phyloP scores from a whole-genome alignment of 2,329 filamentous ascomycete genomes.

The Phaeosphaeriaceae sp. region DNA sequence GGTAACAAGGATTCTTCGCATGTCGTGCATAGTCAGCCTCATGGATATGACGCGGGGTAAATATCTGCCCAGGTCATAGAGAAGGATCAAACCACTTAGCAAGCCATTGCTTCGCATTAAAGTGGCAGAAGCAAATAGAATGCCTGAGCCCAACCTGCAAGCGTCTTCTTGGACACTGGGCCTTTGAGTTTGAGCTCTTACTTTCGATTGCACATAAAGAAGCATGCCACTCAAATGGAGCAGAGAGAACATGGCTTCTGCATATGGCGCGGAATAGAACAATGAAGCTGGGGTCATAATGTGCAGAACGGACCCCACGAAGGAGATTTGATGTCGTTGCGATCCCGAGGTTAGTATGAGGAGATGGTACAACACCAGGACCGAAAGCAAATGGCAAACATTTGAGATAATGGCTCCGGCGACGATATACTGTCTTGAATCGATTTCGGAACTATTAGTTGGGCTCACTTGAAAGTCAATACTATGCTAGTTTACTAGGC shows the following conservation, averaged over 20 bases:
- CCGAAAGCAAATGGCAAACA: slow-evolving; percentile 76
- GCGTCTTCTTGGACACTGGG: slow-evolving; percentile 43
- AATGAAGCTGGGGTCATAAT: slow-evolving; percentile 85
- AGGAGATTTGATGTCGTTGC: slow-evolving; percentile 59
- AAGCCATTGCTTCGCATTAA: slow-evolving; percentile 85
- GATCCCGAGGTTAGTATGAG: slow-evolving; percentile 58
- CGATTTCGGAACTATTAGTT: slow-evolving; percentile 7
- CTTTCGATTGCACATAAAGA: slow-evolving; percentile 63
- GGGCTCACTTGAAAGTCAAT: slow-evolving; percentile 48
- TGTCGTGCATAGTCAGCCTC: slow-evolving; percentile 43
- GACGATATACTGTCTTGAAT: slow-evolving; percentile 47
- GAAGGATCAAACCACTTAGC: slow-evolving; percentile 78
- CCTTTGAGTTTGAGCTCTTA: slow-evolving; percentile 21
- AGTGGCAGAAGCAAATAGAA: slow-evolving; percentile 74
- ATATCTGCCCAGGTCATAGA: slow-evolving; percentile 52
- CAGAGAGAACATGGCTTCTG: slow-evolving; percentile 79
- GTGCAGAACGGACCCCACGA: slow-evolving; percentile 75
- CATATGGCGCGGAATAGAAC: slow-evolving; percentile 86
- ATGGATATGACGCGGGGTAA: slow-evolving; percentile 49
- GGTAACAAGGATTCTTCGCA: slow-evolving; percentile 64
- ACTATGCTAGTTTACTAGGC: slow-evolving; percentile 1
- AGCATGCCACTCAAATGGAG: slow-evolving; percentile 77
- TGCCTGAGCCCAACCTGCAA: slow-evolving; percentile 67
- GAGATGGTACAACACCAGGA: slow-evolving; percentile 73
- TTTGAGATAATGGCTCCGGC: slow-evolving; percentile 73